Percentiles rank a stretch among this genome's conserved stretches.
These are phyloP conservation scores for Aristolochia contorta DNA, from an alignment of 164 flowering plant genomes.

Conservation along the genomic window DNA sequence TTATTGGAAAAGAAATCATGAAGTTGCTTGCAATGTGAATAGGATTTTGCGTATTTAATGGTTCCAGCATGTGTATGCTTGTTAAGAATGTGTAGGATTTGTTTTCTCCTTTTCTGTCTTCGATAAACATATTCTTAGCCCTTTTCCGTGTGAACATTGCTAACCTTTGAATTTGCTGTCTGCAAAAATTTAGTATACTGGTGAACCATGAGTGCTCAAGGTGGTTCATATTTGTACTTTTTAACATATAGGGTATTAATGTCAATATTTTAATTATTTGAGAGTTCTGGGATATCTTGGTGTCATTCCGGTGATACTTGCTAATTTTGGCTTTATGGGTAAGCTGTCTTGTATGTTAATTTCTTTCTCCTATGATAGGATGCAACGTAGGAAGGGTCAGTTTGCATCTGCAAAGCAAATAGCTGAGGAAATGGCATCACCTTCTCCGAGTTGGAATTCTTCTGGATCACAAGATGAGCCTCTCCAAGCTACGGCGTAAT, in stretches of 20 bases:
- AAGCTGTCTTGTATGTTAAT: not conserved
- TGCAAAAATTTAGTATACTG: not conserved
- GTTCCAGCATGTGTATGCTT: too few relatives aligned
- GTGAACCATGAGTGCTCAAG: not conserved
- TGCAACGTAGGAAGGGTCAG: conserved; percentile 19
- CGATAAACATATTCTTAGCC: too few relatives aligned
- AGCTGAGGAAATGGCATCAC: conserved; percentile 7
- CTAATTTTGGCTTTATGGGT: not conserved
- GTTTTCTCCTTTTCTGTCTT: too few relatives aligned
- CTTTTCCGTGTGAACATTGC: too few relatives aligned
- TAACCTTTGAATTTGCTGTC: too few relatives aligned
- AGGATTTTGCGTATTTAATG: too few relatives aligned
- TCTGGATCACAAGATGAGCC: not conserved
- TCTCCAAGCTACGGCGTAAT: conserved; percentile 5
- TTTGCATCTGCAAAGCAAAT: conserved; percentile 10
- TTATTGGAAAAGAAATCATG: too few relatives aligned
- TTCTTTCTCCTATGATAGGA: conserved; percentile 4
- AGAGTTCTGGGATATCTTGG: not conserved
- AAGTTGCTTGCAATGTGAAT: too few relatives aligned
- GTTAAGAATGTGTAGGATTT: too few relatives aligned
- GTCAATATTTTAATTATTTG: not conserved
- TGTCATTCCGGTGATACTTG: not conserved
- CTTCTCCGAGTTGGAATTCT: conserved; percentile 6
- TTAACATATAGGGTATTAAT: not conserved
- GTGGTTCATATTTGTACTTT: not conserved